Base-by-base conservation (phyloP, 371 early-diverging fungal genomes). In the Mucor indicus region DNA sequence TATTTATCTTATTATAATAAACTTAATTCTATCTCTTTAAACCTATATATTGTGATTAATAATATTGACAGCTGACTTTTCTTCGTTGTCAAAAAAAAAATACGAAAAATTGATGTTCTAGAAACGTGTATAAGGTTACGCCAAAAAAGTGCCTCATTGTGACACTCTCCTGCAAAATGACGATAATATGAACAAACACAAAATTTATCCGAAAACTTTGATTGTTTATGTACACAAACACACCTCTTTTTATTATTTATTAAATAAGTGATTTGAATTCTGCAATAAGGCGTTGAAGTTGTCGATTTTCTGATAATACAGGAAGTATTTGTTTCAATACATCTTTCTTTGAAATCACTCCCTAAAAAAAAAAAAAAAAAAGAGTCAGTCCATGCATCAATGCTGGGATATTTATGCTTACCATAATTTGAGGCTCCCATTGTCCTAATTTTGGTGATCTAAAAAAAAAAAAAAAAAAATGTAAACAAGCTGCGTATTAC, bases 311-410 rank as follows among this genome's bases (percentile, higher is more conserved):
- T 27, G 69, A 69, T 58, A 67, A 10, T 30, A 41, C 31, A 37
- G 13, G 22, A n/a, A 48, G 30, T 19, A 32, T 7, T 17, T 19
- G 20, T 5, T 29, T 29, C n/a, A 16, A 30, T 6, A 27, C 5
- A 23, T 75, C 74, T 8, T 70, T 79, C 64, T 86, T 84, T 22
- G 59, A 58, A 25, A 75, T 33, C 3, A 39, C 32, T 15, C 50
- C 53, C 59, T 55, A 45, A 55, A 43, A 30, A 33, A 16, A 33
- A 20, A 41, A 1, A 43, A n/a, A 38, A 17, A 8, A 16, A 38
- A 37, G 13, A 8, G n/a, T 37, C 16, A 2, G 22, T 13, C 13
- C 38, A 24, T 15, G 37, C 6, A 5, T 17, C 4, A 8, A 6
- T 33, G 13, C 0, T n/a, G 12, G 13, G 16, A 31, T 21, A 2